Percentiles rank a stretch among this genome's conserved stretches.
Conservation (phyloP, 2,329 filamentous ascomycete genomes). For the Coleophoma cylindrospora region DNA sequence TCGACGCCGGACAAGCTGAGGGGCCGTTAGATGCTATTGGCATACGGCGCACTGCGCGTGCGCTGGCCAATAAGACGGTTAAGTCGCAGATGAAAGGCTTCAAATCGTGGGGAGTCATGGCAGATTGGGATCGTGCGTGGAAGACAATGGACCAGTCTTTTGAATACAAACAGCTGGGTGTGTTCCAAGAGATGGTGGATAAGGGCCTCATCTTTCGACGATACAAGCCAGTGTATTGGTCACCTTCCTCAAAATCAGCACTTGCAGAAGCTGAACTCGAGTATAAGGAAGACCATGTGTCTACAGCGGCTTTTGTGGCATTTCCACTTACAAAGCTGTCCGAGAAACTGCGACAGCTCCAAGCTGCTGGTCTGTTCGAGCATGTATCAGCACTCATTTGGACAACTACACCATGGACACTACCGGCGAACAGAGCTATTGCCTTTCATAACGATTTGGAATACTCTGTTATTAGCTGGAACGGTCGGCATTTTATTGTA, state of each 20-base stretch:
- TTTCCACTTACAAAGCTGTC: constrained; percentile 60
- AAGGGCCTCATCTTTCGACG: constrained; percentile 71
- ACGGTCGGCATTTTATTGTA: constrained; percentile 60
- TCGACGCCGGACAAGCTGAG: constrained; percentile 18
- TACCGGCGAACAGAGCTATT: constrained; percentile 89
- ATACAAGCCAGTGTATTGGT: constrained; percentile 85
- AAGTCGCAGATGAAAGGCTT: constrained; percentile 71
- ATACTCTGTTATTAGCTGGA: constrained; percentile 63
- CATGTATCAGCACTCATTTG: constrained; percentile 80
- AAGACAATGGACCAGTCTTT: constrained; percentile 74
- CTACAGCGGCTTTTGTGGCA: constrained; percentile 70
- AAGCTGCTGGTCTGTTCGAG: constrained; percentile 33
- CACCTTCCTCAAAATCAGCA: constrained; percentile 70
- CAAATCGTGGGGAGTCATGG: constrained; percentile 71
- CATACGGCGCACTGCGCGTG: constrained; percentile 59
- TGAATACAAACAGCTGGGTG: constrained; percentile 67
- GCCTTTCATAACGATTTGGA: constrained; percentile 70
- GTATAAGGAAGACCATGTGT: constrained; percentile 71
- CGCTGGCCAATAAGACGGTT: constrained; percentile 64
- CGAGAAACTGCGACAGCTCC: constrained; percentile 29
- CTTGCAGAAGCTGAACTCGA: constrained; percentile 82
- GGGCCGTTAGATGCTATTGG: constrained; percentile 43
- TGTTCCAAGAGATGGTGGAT: constrained; percentile 72
- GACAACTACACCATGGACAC: constrained; percentile 97
- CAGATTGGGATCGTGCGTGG: constrained; percentile 73